Conservation (phyloP, 768 basidiomycete genomes). For the Boletus sp. region DNA sequence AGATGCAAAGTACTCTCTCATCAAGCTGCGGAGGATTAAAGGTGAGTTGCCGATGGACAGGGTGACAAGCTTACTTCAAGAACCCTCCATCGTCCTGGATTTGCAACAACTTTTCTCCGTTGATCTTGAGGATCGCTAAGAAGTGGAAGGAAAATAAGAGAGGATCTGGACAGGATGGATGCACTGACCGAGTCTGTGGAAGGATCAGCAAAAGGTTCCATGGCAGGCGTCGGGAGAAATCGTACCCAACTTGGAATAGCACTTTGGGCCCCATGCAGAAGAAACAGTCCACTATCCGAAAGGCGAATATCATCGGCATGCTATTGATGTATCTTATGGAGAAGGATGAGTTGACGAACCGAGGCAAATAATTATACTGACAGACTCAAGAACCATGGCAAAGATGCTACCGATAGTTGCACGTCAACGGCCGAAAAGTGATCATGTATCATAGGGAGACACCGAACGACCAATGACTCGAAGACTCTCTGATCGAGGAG, state of each 20-base stretch:
- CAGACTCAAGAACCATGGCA: conserved; percentile 98
- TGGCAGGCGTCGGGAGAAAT: neutral
- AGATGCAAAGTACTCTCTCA: conserved; percentile 93
- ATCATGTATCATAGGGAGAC: conserved; percentile 90
- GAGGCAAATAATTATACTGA: conserved; percentile 45
- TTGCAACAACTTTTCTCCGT: conserved; percentile 86
- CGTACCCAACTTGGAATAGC: conserved; percentile 94
- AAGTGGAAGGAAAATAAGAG: conserved; percentile 12
- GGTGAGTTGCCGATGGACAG: neutral
- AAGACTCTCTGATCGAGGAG: conserved; percentile 98
- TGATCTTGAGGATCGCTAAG: conserved; percentile 94
- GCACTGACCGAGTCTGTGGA: conserved; percentile 53
- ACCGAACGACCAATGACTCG: conserved; percentile 85
- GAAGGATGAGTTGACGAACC: neutral
- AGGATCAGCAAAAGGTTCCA: conserved; percentile 9
- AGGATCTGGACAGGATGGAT: neutral
- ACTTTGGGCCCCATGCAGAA: conserved; percentile 99
- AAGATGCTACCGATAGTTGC: conserved; percentile 92
- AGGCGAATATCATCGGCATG: conserved; percentile 97
- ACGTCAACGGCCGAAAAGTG: conserved; percentile 91
- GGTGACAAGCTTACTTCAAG: conserved; percentile 65
- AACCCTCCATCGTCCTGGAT: conserved; percentile 97
- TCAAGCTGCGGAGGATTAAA: conserved; percentile 52
- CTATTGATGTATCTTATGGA: conserved; percentile 76
- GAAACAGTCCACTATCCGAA: conserved; percentile 96